These are phyloP conservation scores for Phytopythium chamaehyphon DNA, from an alignment of 352 stramenopile species.

Conservation along the genomic window DNA sequence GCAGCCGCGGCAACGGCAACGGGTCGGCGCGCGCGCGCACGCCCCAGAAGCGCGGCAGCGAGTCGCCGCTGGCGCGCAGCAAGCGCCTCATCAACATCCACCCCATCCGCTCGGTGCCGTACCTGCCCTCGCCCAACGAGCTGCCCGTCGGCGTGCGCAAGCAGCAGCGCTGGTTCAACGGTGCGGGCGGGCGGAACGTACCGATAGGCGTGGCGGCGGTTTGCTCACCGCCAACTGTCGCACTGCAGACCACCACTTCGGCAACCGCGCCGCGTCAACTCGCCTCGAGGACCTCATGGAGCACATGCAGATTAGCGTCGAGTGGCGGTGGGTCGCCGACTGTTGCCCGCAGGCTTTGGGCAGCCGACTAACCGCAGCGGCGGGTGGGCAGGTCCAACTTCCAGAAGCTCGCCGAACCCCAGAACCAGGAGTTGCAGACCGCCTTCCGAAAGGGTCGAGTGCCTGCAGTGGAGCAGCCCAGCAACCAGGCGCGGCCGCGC, in stretches of 20 bases:
- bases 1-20: conserved; percentile 66
- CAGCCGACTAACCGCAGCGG: not conserved
- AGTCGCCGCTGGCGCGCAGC: conserved; percentile 50
- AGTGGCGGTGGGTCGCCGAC: conserved; percentile 51
- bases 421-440: conserved; percentile 69
- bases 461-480: conserved; percentile 20
- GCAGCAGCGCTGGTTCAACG: conserved; percentile 85
- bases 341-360: not conserved
- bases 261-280: conserved; percentile 65
- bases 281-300: conserved; percentile 82
- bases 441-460: conserved; percentile 68
- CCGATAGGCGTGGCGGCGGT: not conserved
- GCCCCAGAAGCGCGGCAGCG: conserved; percentile 52
- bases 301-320: conserved; percentile 84
- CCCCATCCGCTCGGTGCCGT: conserved; percentile 57
- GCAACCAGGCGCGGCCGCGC: conserved; percentile 33
- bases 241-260: conserved; percentile 73
- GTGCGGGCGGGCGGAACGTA: conserved; percentile 17
- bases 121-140: conserved; percentile 65
- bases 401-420: conserved; percentile 69
- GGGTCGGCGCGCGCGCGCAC: conserved; percentile 57
- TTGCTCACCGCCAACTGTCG: too few relatives aligned
- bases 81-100: conserved; percentile 83
- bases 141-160: conserved; percentile 62
- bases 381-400: conserved; percentile 71